Percentiles rank a stretch among this genome's conserved stretches.
phyloP scores from a whole-genome alignment of 371 early-diverging fungal genomes.

The Rhizopus stolonifer region DNA sequence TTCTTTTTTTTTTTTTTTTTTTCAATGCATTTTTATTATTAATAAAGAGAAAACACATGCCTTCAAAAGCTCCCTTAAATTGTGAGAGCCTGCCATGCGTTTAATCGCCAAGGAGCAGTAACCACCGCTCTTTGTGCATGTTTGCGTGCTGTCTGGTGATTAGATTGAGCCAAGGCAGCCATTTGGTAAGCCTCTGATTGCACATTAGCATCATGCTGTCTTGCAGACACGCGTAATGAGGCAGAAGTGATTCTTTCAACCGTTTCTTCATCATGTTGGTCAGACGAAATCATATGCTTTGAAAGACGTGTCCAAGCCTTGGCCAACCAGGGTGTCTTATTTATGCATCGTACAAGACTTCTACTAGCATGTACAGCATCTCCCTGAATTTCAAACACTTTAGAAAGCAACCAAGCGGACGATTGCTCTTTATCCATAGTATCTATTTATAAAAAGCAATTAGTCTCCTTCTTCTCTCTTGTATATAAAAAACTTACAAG shows the following conservation, averaged over 20 bases:
- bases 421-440: constrained; percentile 37
- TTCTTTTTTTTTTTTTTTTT: too few relatives aligned
- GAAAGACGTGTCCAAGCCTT: constrained; percentile 38
- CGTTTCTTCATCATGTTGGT: not conserved
- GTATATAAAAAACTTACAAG: constrained; percentile 29
- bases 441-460: constrained; percentile 17
- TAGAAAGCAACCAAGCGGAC: constrained; percentile 37
- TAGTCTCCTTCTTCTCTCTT: not conserved
- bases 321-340: constrained; percentile 42
- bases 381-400: constrained; percentile 35
- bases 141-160: constrained; percentile 19
- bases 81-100: constrained; percentile 43
- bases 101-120: constrained; percentile 54
- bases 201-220: constrained; percentile 26
- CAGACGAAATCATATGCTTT: constrained; percentile 20
- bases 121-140: constrained; percentile 52
- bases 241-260: constrained; percentile 22
- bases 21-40: too few relatives aligned
- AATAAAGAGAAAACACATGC: too few relatives aligned
- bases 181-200: constrained; percentile 43
- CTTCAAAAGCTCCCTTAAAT: too few relatives aligned
- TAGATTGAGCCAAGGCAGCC: constrained; percentile 27
- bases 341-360: constrained; percentile 35
- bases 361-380: constrained; percentile 25
- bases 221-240: constrained; percentile 26